A percentile compares a stretch with the other conserved stretches of the same genome.
Conservation (phyloP, 495 filamentous ascomycete species). For the Aspergillus affinis region DNA sequence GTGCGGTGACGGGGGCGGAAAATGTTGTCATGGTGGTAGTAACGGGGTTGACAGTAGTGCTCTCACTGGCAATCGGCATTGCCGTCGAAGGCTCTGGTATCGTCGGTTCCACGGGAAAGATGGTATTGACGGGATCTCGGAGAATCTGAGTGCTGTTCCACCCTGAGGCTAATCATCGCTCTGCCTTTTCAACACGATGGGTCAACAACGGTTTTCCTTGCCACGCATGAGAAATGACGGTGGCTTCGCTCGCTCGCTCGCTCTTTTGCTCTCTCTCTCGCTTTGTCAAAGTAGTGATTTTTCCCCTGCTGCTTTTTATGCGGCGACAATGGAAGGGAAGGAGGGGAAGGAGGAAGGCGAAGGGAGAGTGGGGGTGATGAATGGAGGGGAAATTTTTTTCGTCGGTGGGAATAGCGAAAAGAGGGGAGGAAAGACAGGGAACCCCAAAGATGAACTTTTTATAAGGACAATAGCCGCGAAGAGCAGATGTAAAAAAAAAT, state of each 20-base stretch:
- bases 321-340: slow-evolving; percentile 11
- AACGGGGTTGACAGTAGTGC: slow-evolving; percentile 35
- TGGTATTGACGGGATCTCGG: slow-evolving; percentile 44
- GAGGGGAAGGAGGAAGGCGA: slow-evolving; percentile 17
- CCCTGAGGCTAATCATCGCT: slow-evolving; percentile 54
- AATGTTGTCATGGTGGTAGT: slow-evolving; percentile 50
- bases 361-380: neutral
- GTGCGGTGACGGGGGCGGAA: slow-evolving; percentile 44
- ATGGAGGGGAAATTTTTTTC: neutral
- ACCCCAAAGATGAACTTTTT: neutral
- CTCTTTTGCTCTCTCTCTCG: neutral
- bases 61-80: slow-evolving; percentile 53
- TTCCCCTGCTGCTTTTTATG: neutral
- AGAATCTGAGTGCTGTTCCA: slow-evolving; percentile 50
- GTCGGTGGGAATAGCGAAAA: neutral
- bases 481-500: neutral
- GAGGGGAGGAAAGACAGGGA: neutral
- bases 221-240: slow-evolving; percentile 6
- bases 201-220: slow-evolving; percentile 28
- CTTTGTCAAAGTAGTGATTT: neutral
- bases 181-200: slow-evolving; percentile 39
- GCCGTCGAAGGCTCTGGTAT: slow-evolving; percentile 37
- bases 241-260: neutral
- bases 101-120: slow-evolving; percentile 40
- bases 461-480: neutral